Conservation (phyloP, 169 alveolate species). For the Cryptosporidium andersoni region DNA sequence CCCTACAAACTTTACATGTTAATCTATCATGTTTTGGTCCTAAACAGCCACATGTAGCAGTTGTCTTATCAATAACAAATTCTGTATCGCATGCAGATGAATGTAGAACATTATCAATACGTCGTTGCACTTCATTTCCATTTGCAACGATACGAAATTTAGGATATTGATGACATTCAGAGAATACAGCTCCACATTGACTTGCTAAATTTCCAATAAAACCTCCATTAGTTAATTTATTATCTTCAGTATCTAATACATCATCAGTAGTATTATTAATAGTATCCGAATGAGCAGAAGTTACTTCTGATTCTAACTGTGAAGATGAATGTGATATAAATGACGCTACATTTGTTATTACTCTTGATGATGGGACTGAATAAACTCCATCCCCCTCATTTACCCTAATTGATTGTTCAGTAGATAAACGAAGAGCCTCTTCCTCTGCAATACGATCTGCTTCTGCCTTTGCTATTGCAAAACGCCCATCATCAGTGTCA, state of each 20-base stretch:
- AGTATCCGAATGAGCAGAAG: conserved; percentile 7
- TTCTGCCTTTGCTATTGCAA: conserved; percentile 68
- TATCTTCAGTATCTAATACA: not conserved
- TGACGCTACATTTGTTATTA: conserved; percentile 32
- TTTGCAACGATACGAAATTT: not conserved
- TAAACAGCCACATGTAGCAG: conserved; percentile 64
- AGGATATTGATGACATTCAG: conserved; percentile 31
- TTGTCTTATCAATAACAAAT: conserved; percentile 48
- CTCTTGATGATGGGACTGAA: conserved; percentile 9
- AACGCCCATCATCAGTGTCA: conserved; percentile 35
- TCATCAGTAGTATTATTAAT: conserved; percentile 1
- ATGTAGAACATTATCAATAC: conserved; percentile 1
- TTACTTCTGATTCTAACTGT: conserved; percentile 2
- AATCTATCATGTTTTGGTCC: conserved; percentile 67
- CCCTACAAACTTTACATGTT: conserved; percentile 58
- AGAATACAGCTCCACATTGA: conserved; percentile 50
- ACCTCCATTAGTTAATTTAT: not conserved
- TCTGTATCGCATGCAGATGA: conserved; percentile 35
- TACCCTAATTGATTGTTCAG: conserved; percentile 68
- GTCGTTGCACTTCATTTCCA: not conserved
- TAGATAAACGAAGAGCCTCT: conserved; percentile 57
- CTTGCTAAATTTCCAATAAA: conserved; percentile 34
- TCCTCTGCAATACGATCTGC: conserved; percentile 70
- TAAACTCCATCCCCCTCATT: conserved; percentile 54
- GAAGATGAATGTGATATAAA: conserved; percentile 4